phyloP scores from a whole-genome alignment of 2,329 filamentous ascomycete species.

The Ascochyta koolunga region DNA sequence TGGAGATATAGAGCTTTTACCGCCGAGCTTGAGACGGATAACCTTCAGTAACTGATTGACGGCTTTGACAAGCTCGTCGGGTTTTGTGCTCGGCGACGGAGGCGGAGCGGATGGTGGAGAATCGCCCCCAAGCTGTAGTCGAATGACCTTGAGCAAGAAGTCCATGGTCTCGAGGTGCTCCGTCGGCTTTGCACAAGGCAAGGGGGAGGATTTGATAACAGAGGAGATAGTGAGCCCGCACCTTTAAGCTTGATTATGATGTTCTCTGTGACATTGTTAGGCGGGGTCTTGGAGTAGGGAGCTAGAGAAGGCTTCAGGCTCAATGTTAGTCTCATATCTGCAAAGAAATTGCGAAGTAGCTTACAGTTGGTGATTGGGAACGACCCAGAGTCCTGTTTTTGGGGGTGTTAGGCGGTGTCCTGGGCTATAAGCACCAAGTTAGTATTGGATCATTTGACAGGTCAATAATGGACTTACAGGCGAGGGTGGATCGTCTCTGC shows the following conservation, averaged over 20 bases:
- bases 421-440: background rate
- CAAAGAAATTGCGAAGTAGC: background rate
- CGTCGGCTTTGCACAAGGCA: background rate
- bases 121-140: background rate
- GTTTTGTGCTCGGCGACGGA: background rate
- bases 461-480: background rate
- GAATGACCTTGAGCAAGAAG: background rate
- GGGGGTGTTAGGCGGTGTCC: constrained; percentile 1
- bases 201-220: background rate
- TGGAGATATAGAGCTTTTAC: too few relatives aligned
- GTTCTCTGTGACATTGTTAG: background rate
- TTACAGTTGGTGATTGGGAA: background rate
- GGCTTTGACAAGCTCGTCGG: background rate
- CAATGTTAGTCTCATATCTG: background rate
- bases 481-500: background rate
- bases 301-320: background rate
- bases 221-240: background rate
- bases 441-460: background rate
- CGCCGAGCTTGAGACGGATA: background rate
- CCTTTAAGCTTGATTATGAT: background rate
- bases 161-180: background rate
- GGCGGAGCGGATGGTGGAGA: background rate
- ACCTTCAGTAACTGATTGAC: background rate
- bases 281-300: background rate
- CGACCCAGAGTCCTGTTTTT: background rate